These are phyloP conservation scores for Globisporangium alternatum DNA, from an alignment of 352 stramenopile species.

Conservation along the genomic window DNA sequence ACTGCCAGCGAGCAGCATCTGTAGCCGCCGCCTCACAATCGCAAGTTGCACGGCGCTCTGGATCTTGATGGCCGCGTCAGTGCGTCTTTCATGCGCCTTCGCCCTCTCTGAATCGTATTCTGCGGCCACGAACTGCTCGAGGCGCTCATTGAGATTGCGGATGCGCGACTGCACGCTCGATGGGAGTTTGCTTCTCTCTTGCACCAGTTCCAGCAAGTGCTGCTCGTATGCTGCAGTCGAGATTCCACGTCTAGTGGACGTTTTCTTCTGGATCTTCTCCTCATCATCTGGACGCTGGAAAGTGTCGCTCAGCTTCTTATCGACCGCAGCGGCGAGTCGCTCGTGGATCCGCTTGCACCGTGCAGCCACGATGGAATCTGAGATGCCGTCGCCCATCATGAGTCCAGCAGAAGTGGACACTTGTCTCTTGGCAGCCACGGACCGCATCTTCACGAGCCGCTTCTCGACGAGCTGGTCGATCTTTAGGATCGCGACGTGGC, in stretches of 20 bases:
- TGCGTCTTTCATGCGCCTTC: slow-evolving; percentile 21
- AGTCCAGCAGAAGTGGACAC: neutral
- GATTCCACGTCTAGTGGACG: slow-evolving; percentile 3
- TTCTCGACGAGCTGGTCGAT: slow-evolving; percentile 54
- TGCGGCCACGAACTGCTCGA: slow-evolving; percentile 28
- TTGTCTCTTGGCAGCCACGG: slow-evolving; percentile 17
- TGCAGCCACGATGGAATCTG: slow-evolving; percentile 13
- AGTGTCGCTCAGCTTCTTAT: slow-evolving; percentile 15
- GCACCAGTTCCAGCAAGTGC: slow-evolving; percentile 20
- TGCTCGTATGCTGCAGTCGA: slow-evolving; percentile 29
- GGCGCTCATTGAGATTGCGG: slow-evolving; percentile 29
- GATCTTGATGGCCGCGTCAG: slow-evolving; percentile 36
- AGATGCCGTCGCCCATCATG: neutral
- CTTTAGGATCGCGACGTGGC: slow-evolving; percentile 33
- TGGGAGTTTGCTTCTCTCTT: slow-evolving; percentile 28
- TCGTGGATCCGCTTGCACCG: slow-evolving; percentile 17
- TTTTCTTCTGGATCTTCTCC: neutral
- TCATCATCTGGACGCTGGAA: neutral
- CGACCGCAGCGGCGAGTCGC: slow-evolving; percentile 20
- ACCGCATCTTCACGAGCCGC: slow-evolving; percentile 31
- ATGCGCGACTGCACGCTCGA: slow-evolving; percentile 36
- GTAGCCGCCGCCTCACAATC: slow-evolving; percentile 44
- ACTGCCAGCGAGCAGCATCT: slow-evolving; percentile 25
- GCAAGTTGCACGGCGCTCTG: slow-evolving; percentile 39
- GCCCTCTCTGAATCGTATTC: slow-evolving; percentile 39